These are phyloP conservation scores for Ceratopteris richardii DNA, from an alignment of 75 land plant species.

Conservation along the genomic window DNA sequence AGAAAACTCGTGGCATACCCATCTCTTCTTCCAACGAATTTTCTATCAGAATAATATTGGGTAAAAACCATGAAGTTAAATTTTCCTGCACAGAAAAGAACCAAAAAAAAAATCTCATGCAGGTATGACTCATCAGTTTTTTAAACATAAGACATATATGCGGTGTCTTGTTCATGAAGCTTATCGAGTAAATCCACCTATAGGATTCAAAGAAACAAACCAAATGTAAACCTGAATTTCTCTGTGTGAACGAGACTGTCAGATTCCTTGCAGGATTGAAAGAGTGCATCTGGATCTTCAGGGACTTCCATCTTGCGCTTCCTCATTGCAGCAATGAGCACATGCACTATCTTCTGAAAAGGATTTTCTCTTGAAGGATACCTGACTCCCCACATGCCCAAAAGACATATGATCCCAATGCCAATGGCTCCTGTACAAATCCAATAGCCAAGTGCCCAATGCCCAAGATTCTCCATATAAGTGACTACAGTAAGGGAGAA, in stretches of 20 bases:
- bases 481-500: not conserved
- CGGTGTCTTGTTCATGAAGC: too few species aligned
- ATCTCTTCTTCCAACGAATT: too few species aligned
- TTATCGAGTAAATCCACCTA: too few species aligned
- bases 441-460: conserved; percentile 4
- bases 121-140: too few species aligned
- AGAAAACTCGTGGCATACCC: too few species aligned
- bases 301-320: conserved; percentile 11
- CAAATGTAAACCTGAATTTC: not conserved
- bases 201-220: too few species aligned
- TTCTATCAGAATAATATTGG: too few species aligned
- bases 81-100: too few species aligned
- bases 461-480: conserved; percentile 6
- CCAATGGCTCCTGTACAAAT: conserved; percentile 8
- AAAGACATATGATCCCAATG: not conserved
- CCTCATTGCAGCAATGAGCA: conserved; percentile 13
- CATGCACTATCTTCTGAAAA: conserved; percentile 10
- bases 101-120: too few species aligned
- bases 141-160: too few species aligned
- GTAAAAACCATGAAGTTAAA: too few species aligned
- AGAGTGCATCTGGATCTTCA: not conserved
- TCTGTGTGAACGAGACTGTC: not conserved
- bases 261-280: not conserved
- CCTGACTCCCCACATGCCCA: conserved; percentile 7
- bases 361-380: conserved; percentile 12